Conservation (phyloP, 306 rosid genomes). For the Ceratonia siliqua region DNA sequence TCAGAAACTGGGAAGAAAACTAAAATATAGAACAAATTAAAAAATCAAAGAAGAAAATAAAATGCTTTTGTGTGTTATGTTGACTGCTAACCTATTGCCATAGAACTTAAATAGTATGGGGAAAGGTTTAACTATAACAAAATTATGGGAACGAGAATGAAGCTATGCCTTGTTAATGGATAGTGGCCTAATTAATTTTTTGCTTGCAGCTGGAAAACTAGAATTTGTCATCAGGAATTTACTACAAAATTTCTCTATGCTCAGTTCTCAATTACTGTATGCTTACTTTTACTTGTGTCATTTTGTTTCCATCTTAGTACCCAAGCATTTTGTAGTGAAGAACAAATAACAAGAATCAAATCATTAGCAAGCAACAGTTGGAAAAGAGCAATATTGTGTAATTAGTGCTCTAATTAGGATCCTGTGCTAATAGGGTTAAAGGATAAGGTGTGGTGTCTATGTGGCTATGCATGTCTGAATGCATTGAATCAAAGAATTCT, state of each 20-base stretch:
- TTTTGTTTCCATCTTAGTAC: not conserved
- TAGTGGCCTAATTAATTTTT: not conserved
- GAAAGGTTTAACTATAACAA: not conserved
- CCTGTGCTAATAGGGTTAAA: constrained; percentile 15
- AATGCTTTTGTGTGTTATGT: not conserved
- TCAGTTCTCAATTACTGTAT: not conserved
- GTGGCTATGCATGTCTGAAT: constrained; percentile 25
- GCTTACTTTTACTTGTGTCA: not conserved
- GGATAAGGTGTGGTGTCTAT: constrained; percentile 7
- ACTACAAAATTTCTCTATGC: not conserved
- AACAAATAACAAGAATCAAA: not conserved
- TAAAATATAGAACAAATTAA: not conserved
- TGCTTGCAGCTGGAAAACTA: constrained; percentile 12
- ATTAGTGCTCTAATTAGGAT: not conserved
- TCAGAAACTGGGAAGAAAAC: not conserved
- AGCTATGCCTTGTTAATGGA: constrained; percentile 3
- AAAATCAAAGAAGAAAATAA: not conserved
- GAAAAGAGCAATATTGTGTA: constrained; percentile 8
- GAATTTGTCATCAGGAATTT: constrained; percentile 9
- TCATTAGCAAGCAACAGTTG: not conserved
- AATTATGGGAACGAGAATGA: not conserved
- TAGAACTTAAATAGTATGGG: not conserved
- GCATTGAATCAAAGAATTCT: constrained; percentile 14
- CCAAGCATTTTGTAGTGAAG: constrained; percentile 24
- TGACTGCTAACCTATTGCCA: not conserved